Evolutionary conservation across 306 rosid species (phyloP), one percentile per base, ranked within the genome.

Genomic region (Senna siamea): DNA sequence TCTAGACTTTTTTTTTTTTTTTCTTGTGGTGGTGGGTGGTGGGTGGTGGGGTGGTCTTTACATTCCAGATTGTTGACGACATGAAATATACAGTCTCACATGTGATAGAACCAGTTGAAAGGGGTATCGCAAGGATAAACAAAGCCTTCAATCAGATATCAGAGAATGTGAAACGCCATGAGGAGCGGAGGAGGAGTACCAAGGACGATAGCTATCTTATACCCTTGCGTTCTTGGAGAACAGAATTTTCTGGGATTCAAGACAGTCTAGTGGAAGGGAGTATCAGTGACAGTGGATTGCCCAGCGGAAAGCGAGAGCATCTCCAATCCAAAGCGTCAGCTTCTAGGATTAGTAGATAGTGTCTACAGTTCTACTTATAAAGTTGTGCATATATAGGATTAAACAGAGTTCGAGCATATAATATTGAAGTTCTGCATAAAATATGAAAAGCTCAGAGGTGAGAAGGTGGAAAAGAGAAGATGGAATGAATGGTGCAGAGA

Each of bases 11-110:
- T 67, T 66, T 83, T 70, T 50, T 64, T 32, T 37, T 4, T 37
- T 37, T 37, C 0, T 37, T 37, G 1, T 7, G 8, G 6, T 37
- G 6, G 1, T n/a, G n/a, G n/a, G n/a, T n/a, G n/a, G n/a, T n/a
- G n/a, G n/a, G n/a, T n/a, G n/a, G n/a, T n/a, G n/a, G n/a, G n/a
- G n/a, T 37, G 40, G 23, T 73, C 64, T 47, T 53, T 10, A 38
- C 17, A 5, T 38, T 73, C 72, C 89, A 95, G 99, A 95, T 95
- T 74, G 99, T 90, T 20, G 99, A 95, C 70, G 99, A 95, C 96
- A 90, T 95, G 99, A 95, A 81, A 76, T 95, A 85, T 51, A 95
- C 99, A 46, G 97, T 95, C 37, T 87, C 98, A 0, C 99, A 92
- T 10, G 98, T 92, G 53, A 98, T 92, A 38, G 96, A 95, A 79